Evolutionary conservation across 768 basidiomycete species (phyloP), one percentile per base, ranked within the genome.

Genomic region (Mycena galericulata): DNA sequence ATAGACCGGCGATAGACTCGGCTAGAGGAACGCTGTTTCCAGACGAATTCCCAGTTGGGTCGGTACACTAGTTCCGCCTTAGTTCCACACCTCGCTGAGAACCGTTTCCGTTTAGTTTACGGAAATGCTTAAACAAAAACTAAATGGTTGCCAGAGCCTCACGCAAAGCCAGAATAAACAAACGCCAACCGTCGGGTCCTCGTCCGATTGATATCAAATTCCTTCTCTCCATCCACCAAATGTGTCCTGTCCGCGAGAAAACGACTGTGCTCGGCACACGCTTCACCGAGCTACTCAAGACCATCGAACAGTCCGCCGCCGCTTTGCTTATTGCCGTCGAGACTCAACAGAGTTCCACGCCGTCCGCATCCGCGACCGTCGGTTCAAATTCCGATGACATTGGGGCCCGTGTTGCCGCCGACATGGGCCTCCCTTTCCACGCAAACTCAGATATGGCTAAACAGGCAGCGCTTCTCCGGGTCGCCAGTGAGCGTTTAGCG

Each of bases 291-390:
- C 62, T 64, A 10, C 62, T 64, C 30, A n/a, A 41, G n/a, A 54
- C 62, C 30, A 64, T 64, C 22, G 62, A 64, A 54, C 26, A 53
- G 32, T 64, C 49, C n/a, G 34, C 50, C 27, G 51, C 30, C 45
- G 62, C 55, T 26, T 54, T 64, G 51, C 62, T 50, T 34, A 38
- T 29, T 38, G 43, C 62, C 15, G 40, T 54, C 36, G 17, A 64
- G 43, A 55, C 41, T 27, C 50, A 64, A 53, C 38, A 45, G 29
- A 22, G 29, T 36, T 36, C 34, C 34, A 36, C 34, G 34, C n/a
- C n/a, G n/a, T n/a, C n/a, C n/a, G n/a, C n/a, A n/a, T 36, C 34
- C 34, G 34, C 34, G 34, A 14, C 34, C 34, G 8, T 36, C 34
- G 14, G 34, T 36, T 36, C 34, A 14, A 36, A 36, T 36, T 36